Base-by-base conservation (phyloP, 108 stramenopile species). In the Nitzschia sp. region DNA sequence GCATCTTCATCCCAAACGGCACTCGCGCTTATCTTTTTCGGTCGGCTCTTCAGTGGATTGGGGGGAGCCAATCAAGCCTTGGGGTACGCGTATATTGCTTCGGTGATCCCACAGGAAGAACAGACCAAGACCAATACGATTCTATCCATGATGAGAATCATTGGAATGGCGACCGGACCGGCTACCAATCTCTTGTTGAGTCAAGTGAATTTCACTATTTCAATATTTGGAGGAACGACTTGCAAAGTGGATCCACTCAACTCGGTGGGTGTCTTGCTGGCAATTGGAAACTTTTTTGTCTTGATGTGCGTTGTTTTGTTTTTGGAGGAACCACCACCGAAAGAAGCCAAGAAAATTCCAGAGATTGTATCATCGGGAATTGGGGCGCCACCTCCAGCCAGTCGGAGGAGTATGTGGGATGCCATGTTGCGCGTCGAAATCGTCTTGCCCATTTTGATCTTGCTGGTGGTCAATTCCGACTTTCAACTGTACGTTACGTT, bases 111-210 rank as follows among this genome's bases (percentile, higher is more conserved):
- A 17, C 71, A 77, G 0, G 73, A 83, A 17, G 41, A 88, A 45
- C 80, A 84, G 34, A 91, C 85, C 19, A 44, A 58, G 9, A 62
- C 66, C 17, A 85, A 72, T 41, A 34, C 83, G 46, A 21, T 86
- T 31, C 66, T 91, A 29, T 68, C 73, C 53, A 79, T 84, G 59
- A 69, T 79, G 25, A 69, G 85, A 52, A 86, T 85, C 59, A 36
- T 88, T 29, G 90, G 90, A 1, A 88, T 88, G 90, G 76, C 77
- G 0, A 50, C 66, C 1, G 90, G 84, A n/a, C 90, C 90, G 23
- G 62, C 77, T 0, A 55, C 85, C 34, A 88, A 84, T 66, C 48
- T 72, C 2, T 73, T 88, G 28, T 61, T 91, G 41, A 23, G 62
- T 16, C 46, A 74, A 9, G 71, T 88, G 31, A 31, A 88, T 56